Evolutionary conservation across 495 filamentous ascomycete genomes (phyloP).

Genomic region (Daldinia concentrica): DNA sequence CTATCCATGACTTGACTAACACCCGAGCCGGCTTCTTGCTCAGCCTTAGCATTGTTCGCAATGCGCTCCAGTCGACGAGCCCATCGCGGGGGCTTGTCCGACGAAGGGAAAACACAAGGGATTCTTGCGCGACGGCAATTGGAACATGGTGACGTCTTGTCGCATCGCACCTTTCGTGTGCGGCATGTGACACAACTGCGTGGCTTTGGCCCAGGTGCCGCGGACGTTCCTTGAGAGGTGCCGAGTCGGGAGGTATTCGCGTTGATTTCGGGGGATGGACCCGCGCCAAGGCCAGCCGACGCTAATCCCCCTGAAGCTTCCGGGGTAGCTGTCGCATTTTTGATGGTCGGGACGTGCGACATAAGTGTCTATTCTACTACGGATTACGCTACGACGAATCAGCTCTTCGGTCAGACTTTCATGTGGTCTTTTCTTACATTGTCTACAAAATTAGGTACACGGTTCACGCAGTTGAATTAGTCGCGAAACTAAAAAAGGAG

Average conservation of each 20-base stretch:
- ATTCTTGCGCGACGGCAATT: slow-evolving; percentile 67
- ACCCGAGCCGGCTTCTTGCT: slow-evolving; percentile 32
- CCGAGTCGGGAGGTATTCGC: slow-evolving; percentile 4
- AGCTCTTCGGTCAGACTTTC: not conserved
- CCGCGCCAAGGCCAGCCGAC: not conserved
- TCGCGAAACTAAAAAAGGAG: not conserved
- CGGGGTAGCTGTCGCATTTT: not conserved
- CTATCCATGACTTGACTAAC: slow-evolving; percentile 59
- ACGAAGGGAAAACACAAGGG: slow-evolving; percentile 62
- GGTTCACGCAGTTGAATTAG: not conserved
- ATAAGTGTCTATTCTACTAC: not conserved
- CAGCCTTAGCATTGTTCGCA: slow-evolving; percentile 36
- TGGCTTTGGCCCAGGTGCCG: slow-evolving; percentile 44
- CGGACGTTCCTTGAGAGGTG: not conserved
- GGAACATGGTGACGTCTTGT: slow-evolving; percentile 67
- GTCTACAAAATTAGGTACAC: not conserved
- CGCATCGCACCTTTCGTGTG: slow-evolving; percentile 68
- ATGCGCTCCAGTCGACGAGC: slow-evolving; percentile 56
- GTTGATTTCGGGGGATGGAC: slow-evolving; percentile 13
- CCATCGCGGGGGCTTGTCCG: slow-evolving; percentile 61
- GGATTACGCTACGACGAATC: not conserved
- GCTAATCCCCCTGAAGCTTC: not conserved
- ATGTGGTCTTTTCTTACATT: not conserved
- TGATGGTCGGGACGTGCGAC: slow-evolving; percentile 6
- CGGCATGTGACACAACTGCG: slow-evolving; percentile 68